phyloP scores from a whole-genome alignment of 305 asterid genomes.

The Plantago lanceolata region DNA sequence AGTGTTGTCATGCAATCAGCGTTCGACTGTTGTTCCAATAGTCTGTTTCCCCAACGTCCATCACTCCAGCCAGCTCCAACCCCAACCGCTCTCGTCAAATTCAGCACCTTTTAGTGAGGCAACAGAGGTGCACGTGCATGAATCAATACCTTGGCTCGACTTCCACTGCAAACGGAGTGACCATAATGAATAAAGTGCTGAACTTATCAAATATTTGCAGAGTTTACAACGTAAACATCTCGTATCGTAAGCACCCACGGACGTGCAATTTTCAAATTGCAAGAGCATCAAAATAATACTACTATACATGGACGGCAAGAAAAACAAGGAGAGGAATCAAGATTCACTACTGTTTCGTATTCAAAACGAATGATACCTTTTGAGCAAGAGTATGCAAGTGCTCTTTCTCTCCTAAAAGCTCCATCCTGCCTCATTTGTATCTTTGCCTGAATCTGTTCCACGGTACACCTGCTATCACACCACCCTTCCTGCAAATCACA shows the following conservation, averaged over 20 bases:
- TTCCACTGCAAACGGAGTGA: conserved; percentile 46
- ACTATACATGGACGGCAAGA: no score
- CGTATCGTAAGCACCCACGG: no score
- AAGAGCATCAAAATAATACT: no score
- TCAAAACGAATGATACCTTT: conserved; percentile 41
- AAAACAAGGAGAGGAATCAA: background rate
- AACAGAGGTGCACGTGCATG: conserved; percentile 35
- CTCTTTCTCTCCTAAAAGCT: conserved; percentile 81
- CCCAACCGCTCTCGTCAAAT: conserved; percentile 49
- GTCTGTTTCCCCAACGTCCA: conserved; percentile 98
- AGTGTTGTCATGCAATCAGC: conserved; percentile 2
- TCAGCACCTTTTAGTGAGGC: conserved; percentile 40
- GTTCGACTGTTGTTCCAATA: conserved; percentile 48
- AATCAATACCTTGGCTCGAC: conserved; percentile 40
- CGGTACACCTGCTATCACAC: conserved; percentile 85
- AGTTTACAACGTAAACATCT: background rate
- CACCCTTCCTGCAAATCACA: conserved; percentile 65
- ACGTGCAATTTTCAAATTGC: no score
- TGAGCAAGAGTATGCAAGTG: conserved; percentile 83
- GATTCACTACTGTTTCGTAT: background rate
- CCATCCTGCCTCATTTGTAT: conserved; percentile 92
- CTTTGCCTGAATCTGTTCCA: conserved; percentile 72
- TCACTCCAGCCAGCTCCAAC: conserved; percentile 98
- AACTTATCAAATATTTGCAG: background rate
- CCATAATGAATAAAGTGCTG: background rate